Evolutionary conservation across 2,329 filamentous ascomycete genomes (phyloP).

Genomic region (Cryoendolithus antarcticus): DNA sequence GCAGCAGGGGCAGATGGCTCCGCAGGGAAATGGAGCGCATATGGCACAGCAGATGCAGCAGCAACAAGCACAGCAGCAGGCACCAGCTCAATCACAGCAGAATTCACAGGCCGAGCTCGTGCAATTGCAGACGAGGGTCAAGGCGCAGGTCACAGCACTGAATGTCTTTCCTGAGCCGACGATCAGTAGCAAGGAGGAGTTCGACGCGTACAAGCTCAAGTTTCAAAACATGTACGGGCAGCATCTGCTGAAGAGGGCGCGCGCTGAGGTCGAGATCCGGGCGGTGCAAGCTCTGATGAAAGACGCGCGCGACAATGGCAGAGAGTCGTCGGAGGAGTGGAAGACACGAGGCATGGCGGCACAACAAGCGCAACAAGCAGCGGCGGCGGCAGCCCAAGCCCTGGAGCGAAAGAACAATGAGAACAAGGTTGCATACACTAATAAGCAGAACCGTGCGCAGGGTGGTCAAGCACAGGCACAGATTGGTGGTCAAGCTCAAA

Average conservation of each 20-base stretch:
- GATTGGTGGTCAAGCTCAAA: not conserved
- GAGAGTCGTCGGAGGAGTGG: slow-evolving; percentile 1
- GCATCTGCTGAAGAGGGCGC: slow-evolving; percentile 4
- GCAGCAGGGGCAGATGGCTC: slow-evolving; percentile 7
- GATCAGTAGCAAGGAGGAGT: slow-evolving; percentile 6
- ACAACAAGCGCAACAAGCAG: not conserved
- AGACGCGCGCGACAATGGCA: slow-evolving; percentile 2
- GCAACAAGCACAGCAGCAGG: slow-evolving; percentile 4
- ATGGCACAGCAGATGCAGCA: slow-evolving; percentile 4
- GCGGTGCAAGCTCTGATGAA: slow-evolving; percentile 2
- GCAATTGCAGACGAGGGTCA: slow-evolving; percentile 6
- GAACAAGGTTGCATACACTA: slow-evolving; percentile 3
- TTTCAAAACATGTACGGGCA: slow-evolving; percentile 3
- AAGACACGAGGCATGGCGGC: slow-evolving; percentile 1
- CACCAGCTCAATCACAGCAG: slow-evolving; percentile 14
- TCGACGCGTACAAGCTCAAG: slow-evolving; percentile 6
- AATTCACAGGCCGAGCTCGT: slow-evolving; percentile 5
- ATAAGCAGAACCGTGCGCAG: slow-evolving; percentile 5
- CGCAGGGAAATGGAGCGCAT: slow-evolving; percentile 3
- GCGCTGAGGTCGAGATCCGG: slow-evolving; percentile 1
- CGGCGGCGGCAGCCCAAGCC: not conserved
- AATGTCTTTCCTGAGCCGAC: slow-evolving; percentile 8
- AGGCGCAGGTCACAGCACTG: slow-evolving; percentile 7
- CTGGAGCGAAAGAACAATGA: slow-evolving; percentile 6
- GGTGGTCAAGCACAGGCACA: slow-evolving; percentile 3